These are phyloP conservation scores for Phylloporus sp. DNA, from an alignment of 768 basidiomycete species.

Conservation along the genomic window DNA sequence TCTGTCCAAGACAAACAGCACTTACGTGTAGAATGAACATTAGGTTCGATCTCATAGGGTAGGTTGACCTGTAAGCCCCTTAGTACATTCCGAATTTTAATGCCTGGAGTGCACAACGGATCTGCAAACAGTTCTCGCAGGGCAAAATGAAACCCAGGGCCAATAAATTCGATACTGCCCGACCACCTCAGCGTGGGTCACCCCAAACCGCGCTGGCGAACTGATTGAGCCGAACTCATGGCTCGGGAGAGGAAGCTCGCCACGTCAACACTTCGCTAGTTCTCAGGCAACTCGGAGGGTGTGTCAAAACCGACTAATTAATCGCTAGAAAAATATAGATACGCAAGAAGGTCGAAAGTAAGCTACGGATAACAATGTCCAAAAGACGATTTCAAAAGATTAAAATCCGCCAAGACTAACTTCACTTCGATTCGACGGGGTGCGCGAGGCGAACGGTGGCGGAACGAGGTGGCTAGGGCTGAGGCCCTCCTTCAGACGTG, in stretches of 20 bases:
- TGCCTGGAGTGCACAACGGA: neutral
- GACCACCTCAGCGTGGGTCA: neutral
- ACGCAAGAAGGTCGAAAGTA: slow-evolving; percentile 31
- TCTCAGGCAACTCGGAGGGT: no score
- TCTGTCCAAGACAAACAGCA: neutral
- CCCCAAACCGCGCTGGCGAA: neutral
- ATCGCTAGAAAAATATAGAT: slow-evolving; percentile 11
- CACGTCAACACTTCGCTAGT: no score
- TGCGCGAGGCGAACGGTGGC: slow-evolving; percentile 33
- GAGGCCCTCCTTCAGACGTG: slow-evolving; percentile 30
- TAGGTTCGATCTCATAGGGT: no score
- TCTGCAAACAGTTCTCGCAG: neutral
- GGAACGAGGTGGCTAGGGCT: slow-evolving; percentile 27
- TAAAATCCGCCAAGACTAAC: slow-evolving; percentile 38
- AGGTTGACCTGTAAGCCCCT: slow-evolving; percentile 4
- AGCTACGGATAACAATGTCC: slow-evolving; percentile 14
- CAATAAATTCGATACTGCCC: neutral
- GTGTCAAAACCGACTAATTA: neutral
- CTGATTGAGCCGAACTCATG: no score
- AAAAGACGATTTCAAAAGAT: slow-evolving; percentile 1
- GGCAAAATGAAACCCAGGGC: neutral
- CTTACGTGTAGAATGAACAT: neutral
- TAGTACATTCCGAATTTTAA: neutral
- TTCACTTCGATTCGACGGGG: slow-evolving; percentile 46
- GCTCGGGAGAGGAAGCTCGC: no score